Evolutionary conservation across 768 basidiomycete species (phyloP).

Genomic region (Rickenella mellea): DNA sequence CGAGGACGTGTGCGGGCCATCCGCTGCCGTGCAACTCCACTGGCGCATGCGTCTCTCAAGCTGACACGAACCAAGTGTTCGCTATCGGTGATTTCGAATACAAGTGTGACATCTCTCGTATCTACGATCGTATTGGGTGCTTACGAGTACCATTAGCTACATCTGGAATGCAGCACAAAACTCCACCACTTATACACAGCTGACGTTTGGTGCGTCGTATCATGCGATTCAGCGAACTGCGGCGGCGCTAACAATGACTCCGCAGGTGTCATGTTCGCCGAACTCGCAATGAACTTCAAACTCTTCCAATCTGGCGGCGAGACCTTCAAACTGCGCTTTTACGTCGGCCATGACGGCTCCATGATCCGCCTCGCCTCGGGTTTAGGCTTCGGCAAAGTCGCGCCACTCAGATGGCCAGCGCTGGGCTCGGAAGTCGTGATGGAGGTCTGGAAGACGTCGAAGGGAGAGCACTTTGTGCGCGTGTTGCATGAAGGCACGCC

Average conservation of each 20-base stretch:
- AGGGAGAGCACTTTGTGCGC: slow-evolving; percentile 24
- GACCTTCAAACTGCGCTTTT: slow-evolving; percentile 27
- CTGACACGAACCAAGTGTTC: slow-evolving; percentile 26
- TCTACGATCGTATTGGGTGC: neutral
- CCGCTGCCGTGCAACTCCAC: slow-evolving; percentile 34
- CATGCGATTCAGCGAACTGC: neutral
- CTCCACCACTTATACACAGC: slow-evolving; percentile 30
- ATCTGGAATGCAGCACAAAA: slow-evolving; percentile 40
- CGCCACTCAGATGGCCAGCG: slow-evolving; percentile 30
- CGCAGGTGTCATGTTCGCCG: slow-evolving; percentile 35
- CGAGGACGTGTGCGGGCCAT: slow-evolving; percentile 36
- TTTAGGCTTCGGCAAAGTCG: slow-evolving; percentile 27
- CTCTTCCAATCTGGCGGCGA: slow-evolving; percentile 23
- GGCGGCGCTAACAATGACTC: neutral
- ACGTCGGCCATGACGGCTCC: slow-evolving; percentile 39
- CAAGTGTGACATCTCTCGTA: slow-evolving; percentile 18
- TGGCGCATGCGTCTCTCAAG: slow-evolving; percentile 30
- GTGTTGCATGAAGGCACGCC: slow-evolving; percentile 35
- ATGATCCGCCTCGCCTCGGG: slow-evolving; percentile 33
- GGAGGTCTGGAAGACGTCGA: slow-evolving; percentile 31
- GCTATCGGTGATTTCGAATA: slow-evolving; percentile 30
- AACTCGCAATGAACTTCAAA: slow-evolving; percentile 31
- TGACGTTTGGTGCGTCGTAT: slow-evolving; percentile 30
- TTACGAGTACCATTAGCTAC: slow-evolving; percentile 22
- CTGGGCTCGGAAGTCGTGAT: slow-evolving; percentile 37